These are phyloP conservation scores for Hypoxylon fuscum DNA, from an alignment of 495 filamentous ascomycete genomes.

Conservation along the genomic window DNA sequence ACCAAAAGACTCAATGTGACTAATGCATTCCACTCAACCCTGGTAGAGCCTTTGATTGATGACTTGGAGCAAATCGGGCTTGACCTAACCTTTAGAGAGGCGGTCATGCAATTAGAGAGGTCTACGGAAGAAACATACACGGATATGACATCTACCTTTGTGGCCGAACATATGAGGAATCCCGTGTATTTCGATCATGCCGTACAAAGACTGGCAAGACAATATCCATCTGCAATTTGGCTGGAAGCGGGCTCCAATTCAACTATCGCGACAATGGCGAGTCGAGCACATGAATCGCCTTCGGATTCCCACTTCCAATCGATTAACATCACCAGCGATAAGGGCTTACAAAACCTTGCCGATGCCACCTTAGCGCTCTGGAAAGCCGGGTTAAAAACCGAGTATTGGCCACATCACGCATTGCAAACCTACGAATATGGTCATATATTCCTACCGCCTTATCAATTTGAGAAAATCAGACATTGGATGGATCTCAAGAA, in stretches of 20 bases:
- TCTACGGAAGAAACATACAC: slow-evolving; percentile 28
- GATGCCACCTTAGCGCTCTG: slow-evolving; percentile 58
- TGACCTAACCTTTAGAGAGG: slow-evolving; percentile 36
- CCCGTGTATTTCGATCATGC: slow-evolving; percentile 64
- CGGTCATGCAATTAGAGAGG: slow-evolving; percentile 32
- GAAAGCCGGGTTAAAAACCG: slow-evolving; percentile 53
- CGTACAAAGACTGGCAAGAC: slow-evolving; percentile 51
- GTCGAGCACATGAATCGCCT: slow-evolving; percentile 32
- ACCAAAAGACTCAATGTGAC: slow-evolving; percentile 54
- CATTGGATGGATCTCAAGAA: slow-evolving; percentile 48
- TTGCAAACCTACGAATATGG: slow-evolving; percentile 47
- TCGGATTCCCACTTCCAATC: slow-evolving; percentile 50
- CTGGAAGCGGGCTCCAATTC: slow-evolving; percentile 63
- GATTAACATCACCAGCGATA: slow-evolving; percentile 51
- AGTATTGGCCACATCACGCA: slow-evolving; percentile 56
- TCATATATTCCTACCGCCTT: slow-evolving; percentile 49
- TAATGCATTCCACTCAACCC: slow-evolving; percentile 62
- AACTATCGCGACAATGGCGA: slow-evolving; percentile 56
- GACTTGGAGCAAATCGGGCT: slow-evolving; percentile 41
- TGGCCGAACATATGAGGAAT: slow-evolving; percentile 57
- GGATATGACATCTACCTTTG: slow-evolving; percentile 31
- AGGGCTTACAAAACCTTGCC: slow-evolving; percentile 44
- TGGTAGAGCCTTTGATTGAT: slow-evolving; percentile 53
- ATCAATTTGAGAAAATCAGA: slow-evolving; percentile 51
- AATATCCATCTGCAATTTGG: slow-evolving; percentile 50